phyloP scores from a whole-genome alignment of 2,329 filamentous ascomycete genomes.

The Talaromyces sp. region DNA sequence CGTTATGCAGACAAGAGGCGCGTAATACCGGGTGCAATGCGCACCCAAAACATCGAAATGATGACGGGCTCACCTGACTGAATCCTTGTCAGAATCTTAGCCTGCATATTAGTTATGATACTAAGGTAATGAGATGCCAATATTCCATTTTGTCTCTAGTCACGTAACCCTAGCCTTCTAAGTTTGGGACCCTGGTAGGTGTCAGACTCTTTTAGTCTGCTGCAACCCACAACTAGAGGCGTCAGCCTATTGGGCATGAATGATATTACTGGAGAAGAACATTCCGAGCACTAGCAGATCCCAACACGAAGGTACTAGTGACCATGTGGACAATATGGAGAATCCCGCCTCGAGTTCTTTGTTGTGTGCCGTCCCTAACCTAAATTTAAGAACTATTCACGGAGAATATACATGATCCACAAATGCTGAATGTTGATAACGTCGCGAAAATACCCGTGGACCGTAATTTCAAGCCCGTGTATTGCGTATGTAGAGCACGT shows the following conservation, averaged over 20 bases:
- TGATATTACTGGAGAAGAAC: not conserved
- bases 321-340: not conserved
- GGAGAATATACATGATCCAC: not conserved
- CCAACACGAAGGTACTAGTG: not conserved
- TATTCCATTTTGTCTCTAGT: not conserved
- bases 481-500: not conserved
- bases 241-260: not conserved
- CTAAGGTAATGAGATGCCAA: not conserved
- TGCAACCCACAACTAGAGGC: not conserved
- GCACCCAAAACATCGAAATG: not conserved
- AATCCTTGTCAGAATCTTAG: not conserved
- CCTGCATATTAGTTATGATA: not conserved
- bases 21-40: not conserved
- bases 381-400: not conserved
- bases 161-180: not conserved
- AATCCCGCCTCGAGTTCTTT: not conserved
- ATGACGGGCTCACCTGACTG: conserved; percentile 1
- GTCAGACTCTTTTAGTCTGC: not conserved
- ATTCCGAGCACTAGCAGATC: not conserved
- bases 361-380: not conserved
- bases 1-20: not conserved
- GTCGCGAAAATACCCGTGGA: not conserved
- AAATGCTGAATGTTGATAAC: not conserved
- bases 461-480: not conserved
- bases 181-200: not conserved